Base-by-base conservation (phyloP, 257 asterid genomes). In the Rhazya stricta region DNA sequence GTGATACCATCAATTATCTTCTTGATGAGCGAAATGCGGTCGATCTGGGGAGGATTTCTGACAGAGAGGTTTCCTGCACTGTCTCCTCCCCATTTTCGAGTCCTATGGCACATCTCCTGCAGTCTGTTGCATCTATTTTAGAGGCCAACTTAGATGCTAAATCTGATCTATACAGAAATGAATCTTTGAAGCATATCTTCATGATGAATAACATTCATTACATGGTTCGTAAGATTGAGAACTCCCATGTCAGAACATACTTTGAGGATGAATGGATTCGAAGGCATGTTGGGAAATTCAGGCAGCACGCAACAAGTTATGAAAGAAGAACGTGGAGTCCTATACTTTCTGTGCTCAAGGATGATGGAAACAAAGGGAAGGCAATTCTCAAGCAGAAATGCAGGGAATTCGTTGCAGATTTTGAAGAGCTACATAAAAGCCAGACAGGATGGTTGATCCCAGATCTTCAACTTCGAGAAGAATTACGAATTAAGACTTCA, bases 151-250 rank as follows among this genome's bases (percentile, higher is more conserved):
- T 87, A 30, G 84, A 83, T 6, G 68, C 76, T 2, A 88, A 69
- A 62, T 84, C 92, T 19, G 76, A 80, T 37, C 54, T 81, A 54
- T 87, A 88, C 79, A 77, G 60, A 70, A 86, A 88, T 37, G 34
- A 9, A 42, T 68, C 90, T 6, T 78, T 89, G 80, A 87, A 80
- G 83, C 91, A 89, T 29, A 74, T 89, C 50, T 88, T 89, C 50
- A 65, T 91, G 90, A 89, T 89, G 94, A 91, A 91, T 72, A 91
- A 89, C 76, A 82, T 88, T 58, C 96, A 89, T 78, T 91, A 91
- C 87, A 91, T 89, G 85, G 96, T 87, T 67, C 74, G 62, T 34
- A 89, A 87, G 82, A 83, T 89, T 62, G 75, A 75, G 73, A 70
- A 80, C 37, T 89, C 96, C 0, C 73, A 80, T 67, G 73, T 88